Evolutionary conservation across 495 filamentous ascomycete genomes (phyloP).

Genomic region (Neurospora sp.): DNA sequence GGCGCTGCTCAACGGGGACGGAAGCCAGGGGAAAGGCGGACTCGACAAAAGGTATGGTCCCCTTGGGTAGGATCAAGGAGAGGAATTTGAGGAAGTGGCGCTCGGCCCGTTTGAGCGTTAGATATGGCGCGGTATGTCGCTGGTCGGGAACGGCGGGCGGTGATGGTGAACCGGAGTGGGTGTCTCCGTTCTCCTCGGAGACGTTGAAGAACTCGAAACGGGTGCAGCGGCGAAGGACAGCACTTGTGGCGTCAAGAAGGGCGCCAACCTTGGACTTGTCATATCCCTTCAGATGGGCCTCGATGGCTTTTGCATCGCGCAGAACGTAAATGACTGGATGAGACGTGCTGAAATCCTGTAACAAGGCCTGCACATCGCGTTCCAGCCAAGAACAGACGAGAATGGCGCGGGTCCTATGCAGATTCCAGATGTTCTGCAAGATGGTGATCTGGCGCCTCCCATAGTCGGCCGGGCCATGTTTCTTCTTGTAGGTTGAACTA

Average conservation of each 20-base stretch:
- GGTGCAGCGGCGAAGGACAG: conserved; percentile 48
- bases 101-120: conserved; percentile 62
- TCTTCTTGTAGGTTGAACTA: conserved; percentile 46
- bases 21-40: conserved; percentile 56
- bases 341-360: conserved; percentile 42
- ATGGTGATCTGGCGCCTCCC: conserved; percentile 45
- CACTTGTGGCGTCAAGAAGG: conserved; percentile 37
- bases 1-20: conserved; percentile 47
- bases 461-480: conserved; percentile 44
- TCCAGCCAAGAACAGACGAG: conserved; percentile 53
- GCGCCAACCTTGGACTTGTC: conserved; percentile 39
- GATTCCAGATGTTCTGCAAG: conserved; percentile 48
- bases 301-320: conserved; percentile 52
- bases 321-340: conserved; percentile 60
- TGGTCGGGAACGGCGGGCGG: conserved; percentile 27
- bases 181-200: conserved; percentile 24
- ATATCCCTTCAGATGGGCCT: conserved; percentile 43
- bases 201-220: conserved; percentile 70
- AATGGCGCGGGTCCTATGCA: conserved; percentile 48
- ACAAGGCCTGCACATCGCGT: conserved; percentile 42
- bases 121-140: conserved; percentile 45
- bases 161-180: conserved; percentile 1
- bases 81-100: conserved; percentile 62
- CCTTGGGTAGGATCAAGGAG: conserved; percentile 45
- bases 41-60: conserved; percentile 45